A percentile compares a stretch with the other conserved stretches of the same genome.
phyloP scores from a whole-genome alignment of 306 rosid species.

The Acacia crassicarpa region DNA sequence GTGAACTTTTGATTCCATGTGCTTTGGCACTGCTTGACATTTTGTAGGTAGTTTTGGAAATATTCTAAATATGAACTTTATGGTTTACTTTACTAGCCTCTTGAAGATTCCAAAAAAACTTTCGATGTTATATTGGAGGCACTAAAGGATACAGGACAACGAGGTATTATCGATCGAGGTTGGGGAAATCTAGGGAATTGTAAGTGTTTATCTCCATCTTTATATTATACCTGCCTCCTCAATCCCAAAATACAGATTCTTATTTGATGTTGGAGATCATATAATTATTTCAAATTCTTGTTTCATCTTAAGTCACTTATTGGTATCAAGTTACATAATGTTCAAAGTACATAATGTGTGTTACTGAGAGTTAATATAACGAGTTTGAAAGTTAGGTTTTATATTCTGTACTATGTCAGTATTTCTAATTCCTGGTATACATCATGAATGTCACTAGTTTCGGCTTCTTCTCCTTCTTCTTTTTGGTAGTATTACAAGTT shows the following conservation, averaged over 20 bases:
- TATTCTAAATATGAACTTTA: conserved; percentile 13
- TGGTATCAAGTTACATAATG: background rate
- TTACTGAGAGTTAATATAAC: background rate
- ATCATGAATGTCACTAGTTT: background rate
- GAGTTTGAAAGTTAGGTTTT: background rate
- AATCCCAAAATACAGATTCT: background rate
- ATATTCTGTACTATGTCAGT: background rate
- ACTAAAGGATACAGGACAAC: conserved; percentile 71
- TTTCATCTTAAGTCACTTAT: background rate
- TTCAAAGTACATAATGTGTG: background rate
- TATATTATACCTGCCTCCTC: conserved; percentile 1
- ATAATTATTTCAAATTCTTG: background rate
- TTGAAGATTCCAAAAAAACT: conserved; percentile 74
- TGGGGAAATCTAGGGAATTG: conserved; percentile 94
- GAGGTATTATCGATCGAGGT: conserved; percentile 92
- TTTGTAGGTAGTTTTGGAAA: conserved; percentile 3
- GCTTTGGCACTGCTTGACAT: background rate
- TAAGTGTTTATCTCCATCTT: conserved; percentile 43
- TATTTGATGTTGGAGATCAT: background rate
- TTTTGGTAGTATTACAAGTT: background rate
- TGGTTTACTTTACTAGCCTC: conserved; percentile 65
- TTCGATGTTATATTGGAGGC: conserved; percentile 79
- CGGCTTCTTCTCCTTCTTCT: no score
- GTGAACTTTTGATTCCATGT: conserved; percentile 13
- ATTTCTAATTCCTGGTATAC: background rate